Evolutionary conservation across 352 stramenopile species (phyloP), one percentile per base, ranked within the genome.

Genomic region (Phytophthora lateralis): DNA sequence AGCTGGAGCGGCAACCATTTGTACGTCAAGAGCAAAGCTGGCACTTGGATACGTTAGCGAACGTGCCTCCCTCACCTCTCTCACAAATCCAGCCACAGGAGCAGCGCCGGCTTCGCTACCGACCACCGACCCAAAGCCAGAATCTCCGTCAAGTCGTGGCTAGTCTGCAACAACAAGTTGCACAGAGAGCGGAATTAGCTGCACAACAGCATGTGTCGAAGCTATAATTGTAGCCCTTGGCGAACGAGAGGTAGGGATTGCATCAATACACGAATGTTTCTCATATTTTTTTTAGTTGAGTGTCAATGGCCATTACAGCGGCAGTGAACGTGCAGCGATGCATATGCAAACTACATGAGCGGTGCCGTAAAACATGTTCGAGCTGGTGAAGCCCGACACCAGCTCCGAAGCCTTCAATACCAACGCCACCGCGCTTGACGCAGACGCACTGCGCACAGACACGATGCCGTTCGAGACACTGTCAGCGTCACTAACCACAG

Each of bases 81-180:
- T 17, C 34, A 41, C 34, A 11, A 41, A 35, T 9, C 3, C 7
- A 35, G 10, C 52, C 52, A 15, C 21, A 37, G 15, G 53, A 61
- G 43, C 51, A 61, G 34, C 42, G 42, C 34, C 42, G 44, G 51
- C 32, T 61, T 53, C 34, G 54, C 30, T 11, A 61, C 42, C 10
- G 11, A 17, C 11, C 34, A 41, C 8, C 12, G 34, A 18, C 34
- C 17, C 34, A 11, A 41, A 18, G 34, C 34, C 8, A 41, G 5
- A 11, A 41, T 41, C 10, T 41, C 3, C 34, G 34, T 41, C 34
- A 41, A 18, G 7, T 41, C 14, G 34, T 41, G 34, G 34, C 8
- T 11, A 41, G 14, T 41, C 34, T 18, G 34, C 34, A 41, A 11
- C 12, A 41, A 18, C 34, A 41, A 18, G 34, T 41, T 41, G 10